Evolutionary conservation across 257 asterid species (phyloP).

Genomic region (Cruciata laevipes): DNA sequence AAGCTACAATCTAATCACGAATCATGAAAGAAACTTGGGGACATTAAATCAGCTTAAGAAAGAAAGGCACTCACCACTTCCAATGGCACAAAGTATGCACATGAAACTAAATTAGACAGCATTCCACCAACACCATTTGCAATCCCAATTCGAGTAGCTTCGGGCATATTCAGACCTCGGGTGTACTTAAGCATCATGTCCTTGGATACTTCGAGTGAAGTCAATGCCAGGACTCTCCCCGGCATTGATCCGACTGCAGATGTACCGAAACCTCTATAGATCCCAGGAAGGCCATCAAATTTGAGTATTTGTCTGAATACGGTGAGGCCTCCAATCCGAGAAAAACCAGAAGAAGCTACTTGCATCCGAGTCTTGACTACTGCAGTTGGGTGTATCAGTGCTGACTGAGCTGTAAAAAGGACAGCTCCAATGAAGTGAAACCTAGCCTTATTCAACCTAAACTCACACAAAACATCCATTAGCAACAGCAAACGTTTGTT

Average conservation of each 20-base stretch:
- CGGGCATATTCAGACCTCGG: conserved; percentile 52
- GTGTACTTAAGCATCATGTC: conserved; percentile 64
- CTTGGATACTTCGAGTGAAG: conserved; percentile 82
- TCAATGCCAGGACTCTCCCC: conserved; percentile 82
- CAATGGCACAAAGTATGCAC: conserved; percentile 81
- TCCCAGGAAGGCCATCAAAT: conserved; percentile 62
- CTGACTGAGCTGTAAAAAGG: conserved; percentile 80
- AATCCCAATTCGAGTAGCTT: conserved; percentile 67
- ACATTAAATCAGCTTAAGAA: not conserved
- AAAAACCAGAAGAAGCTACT: conserved; percentile 61
- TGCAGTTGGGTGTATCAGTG: conserved; percentile 84
- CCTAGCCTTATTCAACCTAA: conserved; percentile 82
- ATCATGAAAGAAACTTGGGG: too few species aligned
- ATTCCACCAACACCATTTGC: conserved; percentile 87
- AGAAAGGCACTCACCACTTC: conserved; percentile 60
- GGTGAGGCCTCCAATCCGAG: conserved; percentile 22
- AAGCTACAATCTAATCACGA: too few species aligned
- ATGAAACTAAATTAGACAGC: conserved; percentile 76
- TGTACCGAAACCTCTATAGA: conserved; percentile 85
- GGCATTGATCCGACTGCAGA: conserved; percentile 91
- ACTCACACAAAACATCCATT: conserved; percentile 1
- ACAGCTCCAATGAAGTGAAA: conserved; percentile 85
- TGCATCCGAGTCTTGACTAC: conserved; percentile 94
- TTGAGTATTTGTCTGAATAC: conserved; percentile 49
- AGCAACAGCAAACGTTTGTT: not conserved